Conservation (phyloP, 192 early-diverging fungal genomes). For the Backusella tuberculispora region DNA sequence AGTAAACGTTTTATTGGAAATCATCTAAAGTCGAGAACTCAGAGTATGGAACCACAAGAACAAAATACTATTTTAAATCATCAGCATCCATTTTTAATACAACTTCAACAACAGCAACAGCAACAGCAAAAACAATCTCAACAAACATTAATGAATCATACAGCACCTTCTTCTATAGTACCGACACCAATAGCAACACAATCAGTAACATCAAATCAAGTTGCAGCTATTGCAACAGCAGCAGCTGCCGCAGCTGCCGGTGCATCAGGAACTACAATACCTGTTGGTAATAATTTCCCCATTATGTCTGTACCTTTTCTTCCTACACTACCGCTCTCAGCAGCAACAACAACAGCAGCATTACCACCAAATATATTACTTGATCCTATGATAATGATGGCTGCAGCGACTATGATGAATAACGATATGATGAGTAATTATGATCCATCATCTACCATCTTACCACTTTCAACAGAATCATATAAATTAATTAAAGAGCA, state of each 20-base stretch:
- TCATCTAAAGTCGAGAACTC: conserved; percentile 3
- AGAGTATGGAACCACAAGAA: conserved; percentile 15
- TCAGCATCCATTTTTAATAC: not conserved
- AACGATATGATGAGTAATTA: no score
- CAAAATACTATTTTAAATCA: not conserved
- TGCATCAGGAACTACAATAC: not conserved
- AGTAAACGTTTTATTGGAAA: not conserved
- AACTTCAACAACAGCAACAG: no score
- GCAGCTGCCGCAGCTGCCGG: not conserved
- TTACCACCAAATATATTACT: no score
- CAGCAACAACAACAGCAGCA: no score
- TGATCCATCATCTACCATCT: no score
- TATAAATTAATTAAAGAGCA: conserved; percentile 7
- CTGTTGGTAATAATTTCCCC: no score
- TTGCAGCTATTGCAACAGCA: not conserved
- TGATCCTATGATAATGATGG: no score
- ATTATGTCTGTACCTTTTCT: not conserved
- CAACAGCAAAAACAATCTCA: no score
- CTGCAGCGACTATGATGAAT: no score
- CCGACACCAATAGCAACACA: no score
- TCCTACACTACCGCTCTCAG: not conserved
- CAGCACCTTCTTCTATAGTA: no score
- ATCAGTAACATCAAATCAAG: not conserved
- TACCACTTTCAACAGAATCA: not conserved
- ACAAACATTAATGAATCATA: no score